phyloP scores from a whole-genome alignment of 2,329 filamentous ascomycete species.

The Aspergillus persii region DNA sequence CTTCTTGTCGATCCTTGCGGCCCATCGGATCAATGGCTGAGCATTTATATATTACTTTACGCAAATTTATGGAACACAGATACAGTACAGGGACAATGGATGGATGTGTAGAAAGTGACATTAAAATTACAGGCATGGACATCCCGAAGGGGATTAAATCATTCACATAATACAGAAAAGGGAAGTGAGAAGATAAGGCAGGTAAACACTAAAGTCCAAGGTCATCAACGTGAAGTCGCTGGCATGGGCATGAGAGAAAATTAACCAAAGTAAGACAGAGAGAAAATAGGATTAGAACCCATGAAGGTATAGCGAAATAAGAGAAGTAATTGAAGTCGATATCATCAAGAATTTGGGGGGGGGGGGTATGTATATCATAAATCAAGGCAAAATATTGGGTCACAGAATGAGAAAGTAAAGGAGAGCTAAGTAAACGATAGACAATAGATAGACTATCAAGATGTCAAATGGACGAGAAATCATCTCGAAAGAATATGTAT shows the following conservation, averaged over 20 bases:
- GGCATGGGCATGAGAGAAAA: neutral
- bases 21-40: too few relatives aligned
- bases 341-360: conserved; percentile 10
- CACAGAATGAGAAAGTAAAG: neutral
- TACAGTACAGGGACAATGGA: too few relatives aligned
- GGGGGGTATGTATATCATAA: conserved; percentile 19
- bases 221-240: neutral
- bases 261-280: neutral
- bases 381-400: conserved; percentile 4
- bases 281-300: neutral
- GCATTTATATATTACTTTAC: too few relatives aligned
- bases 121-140: too few relatives aligned
- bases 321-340: conserved; percentile 6
- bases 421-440: neutral
- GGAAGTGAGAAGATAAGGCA: too few relatives aligned
- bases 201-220: neutral
- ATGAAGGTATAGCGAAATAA: neutral
- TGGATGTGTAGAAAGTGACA: too few relatives aligned
- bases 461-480: neutral
- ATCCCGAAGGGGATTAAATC: too few relatives aligned
- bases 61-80: too few relatives aligned
- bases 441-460: neutral
- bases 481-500: neutral
- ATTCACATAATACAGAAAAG: too few relatives aligned
- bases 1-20: too few relatives aligned